Percentiles rank a stretch among this genome's conserved stretches.
Conservation (phyloP, 768 basidiomycete genomes). For the Megacollybia marginata region DNA sequence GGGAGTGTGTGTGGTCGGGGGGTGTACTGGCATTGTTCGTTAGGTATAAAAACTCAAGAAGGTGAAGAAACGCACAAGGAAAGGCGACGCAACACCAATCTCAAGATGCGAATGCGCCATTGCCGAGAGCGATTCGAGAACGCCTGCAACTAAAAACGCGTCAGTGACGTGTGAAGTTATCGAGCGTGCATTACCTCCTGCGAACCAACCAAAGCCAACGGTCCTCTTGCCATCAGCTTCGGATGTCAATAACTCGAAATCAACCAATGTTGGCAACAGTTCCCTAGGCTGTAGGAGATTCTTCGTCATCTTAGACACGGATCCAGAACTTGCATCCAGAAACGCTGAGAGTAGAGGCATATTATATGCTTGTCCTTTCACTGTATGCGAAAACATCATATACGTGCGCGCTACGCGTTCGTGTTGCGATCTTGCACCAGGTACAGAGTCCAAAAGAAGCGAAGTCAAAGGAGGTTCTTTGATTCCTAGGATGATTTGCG, state of each 20-base stretch:
- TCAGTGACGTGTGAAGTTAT: not conserved
- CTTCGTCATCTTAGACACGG: conserved; percentile 8
- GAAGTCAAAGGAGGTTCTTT: conserved; percentile 76
- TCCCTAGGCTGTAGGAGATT: conserved; percentile 2
- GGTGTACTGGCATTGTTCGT: conserved; percentile 43
- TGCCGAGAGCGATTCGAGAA: conserved; percentile 71
- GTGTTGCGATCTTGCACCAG: conserved; percentile 8
- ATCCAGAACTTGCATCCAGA: conserved; percentile 21
- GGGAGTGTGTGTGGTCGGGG: conserved; percentile 75
- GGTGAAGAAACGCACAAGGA: conserved; percentile 49
- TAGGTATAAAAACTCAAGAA: not conserved
- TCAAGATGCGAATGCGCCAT: conserved; percentile 76
- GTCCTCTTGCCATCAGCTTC: conserved; percentile 55
- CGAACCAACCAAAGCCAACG: conserved; percentile 89
- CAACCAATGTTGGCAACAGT: conserved; percentile 52
- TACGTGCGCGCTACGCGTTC: conserved; percentile 48
- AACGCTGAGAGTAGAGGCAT: conserved; percentile 69
- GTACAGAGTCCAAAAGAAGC: conserved; percentile 40
- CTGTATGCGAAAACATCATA: conserved; percentile 90
- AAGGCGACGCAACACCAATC: conserved; percentile 73
- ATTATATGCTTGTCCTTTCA: conserved; percentile 84
- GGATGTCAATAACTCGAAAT: conserved; percentile 77
- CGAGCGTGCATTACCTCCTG: conserved; percentile 53
- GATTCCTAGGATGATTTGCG: conserved; percentile 80
- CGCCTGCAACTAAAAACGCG: conserved; percentile 60